Evolutionary conservation across 176 grass and related monocot genomes (phyloP).

Genomic region (Triticum timopheevii): DNA sequence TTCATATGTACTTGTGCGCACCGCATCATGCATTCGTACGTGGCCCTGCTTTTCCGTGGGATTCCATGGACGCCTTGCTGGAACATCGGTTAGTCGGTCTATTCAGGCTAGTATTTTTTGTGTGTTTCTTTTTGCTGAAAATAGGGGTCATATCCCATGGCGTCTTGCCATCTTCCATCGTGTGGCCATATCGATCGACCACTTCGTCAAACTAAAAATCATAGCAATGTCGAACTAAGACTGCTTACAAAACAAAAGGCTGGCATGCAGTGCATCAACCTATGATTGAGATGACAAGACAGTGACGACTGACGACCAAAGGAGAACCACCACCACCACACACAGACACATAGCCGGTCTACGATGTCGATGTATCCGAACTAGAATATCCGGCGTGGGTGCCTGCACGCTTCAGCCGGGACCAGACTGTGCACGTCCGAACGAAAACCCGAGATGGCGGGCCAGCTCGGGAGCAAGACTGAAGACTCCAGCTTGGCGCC

Average conservation of each 20-base stretch:
- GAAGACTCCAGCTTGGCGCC: not conserved
- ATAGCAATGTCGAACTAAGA: not conserved
- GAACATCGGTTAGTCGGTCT: not conserved
- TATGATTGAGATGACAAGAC: not conserved
- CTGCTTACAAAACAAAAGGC: not conserved
- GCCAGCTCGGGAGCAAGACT: not conserved
- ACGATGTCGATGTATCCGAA: not conserved
- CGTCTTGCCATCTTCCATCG: not conserved
- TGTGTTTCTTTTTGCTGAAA: not conserved
- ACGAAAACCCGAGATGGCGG: not conserved
- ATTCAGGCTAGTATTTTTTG: not conserved
- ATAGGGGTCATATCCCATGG: not conserved
- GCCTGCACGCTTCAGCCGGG: not conserved
- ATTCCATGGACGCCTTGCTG: not conserved
- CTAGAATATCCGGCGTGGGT: constrained; percentile 11
- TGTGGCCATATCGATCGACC: not conserved
- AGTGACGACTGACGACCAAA: not conserved
- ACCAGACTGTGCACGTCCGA: not conserved
- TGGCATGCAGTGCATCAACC: not conserved
- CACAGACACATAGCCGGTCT: not conserved
- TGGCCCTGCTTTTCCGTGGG: not conserved
- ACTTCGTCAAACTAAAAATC: not conserved
- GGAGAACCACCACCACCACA: not conserved
- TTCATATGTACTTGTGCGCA: not conserved
- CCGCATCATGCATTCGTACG: not conserved